phyloP scores from a whole-genome alignment of 2,329 filamentous ascomycete genomes.

The Pseudogymnoascus destructans region DNA sequence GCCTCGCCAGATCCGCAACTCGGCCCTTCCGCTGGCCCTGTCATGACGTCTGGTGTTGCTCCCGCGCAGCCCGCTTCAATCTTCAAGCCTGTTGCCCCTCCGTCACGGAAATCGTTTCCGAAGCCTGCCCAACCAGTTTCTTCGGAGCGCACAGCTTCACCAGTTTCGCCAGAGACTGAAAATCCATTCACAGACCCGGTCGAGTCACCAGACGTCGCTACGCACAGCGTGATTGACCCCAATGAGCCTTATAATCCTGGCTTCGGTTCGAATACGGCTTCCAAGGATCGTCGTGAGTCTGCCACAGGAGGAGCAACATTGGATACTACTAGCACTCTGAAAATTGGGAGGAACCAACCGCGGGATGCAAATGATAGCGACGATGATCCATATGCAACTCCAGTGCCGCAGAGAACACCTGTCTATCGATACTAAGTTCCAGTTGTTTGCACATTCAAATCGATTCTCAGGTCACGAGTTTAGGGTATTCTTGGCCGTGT shows the following conservation, averaged over 20 bases:
- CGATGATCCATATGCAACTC: slow-evolving; percentile 13
- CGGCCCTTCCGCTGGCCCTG: neutral
- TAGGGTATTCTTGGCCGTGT: neutral
- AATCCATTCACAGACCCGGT: slow-evolving; percentile 23
- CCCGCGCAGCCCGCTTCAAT: slow-evolving; percentile 11
- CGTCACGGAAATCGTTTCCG: neutral
- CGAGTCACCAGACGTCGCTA: neutral
- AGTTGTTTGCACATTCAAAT: neutral
- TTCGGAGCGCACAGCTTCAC: neutral
- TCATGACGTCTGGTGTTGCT: slow-evolving; percentile 4
- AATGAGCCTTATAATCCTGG: slow-evolving; percentile 26
- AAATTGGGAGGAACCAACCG: neutral
- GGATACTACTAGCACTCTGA: slow-evolving; percentile 18
- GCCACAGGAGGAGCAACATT: slow-evolving; percentile 18
- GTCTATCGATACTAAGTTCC: slow-evolving; percentile 20
- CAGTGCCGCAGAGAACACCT: slow-evolving; percentile 16
- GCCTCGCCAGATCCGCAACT: slow-evolving; percentile 19
- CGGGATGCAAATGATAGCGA: slow-evolving; percentile 14
- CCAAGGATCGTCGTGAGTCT: slow-evolving; percentile 21
- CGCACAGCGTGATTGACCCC: slow-evolving; percentile 7
- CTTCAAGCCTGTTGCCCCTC: slow-evolving; percentile 12
- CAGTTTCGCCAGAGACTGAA: slow-evolving; percentile 17
- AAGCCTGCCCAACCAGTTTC: slow-evolving; percentile 12
- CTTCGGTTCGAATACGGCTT: slow-evolving; percentile 22
- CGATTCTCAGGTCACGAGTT: neutral